Evolutionary conservation across 768 basidiomycete species (phyloP), one percentile per base, ranked within the genome.

Genomic region (Rhizopogon roseolus): DNA sequence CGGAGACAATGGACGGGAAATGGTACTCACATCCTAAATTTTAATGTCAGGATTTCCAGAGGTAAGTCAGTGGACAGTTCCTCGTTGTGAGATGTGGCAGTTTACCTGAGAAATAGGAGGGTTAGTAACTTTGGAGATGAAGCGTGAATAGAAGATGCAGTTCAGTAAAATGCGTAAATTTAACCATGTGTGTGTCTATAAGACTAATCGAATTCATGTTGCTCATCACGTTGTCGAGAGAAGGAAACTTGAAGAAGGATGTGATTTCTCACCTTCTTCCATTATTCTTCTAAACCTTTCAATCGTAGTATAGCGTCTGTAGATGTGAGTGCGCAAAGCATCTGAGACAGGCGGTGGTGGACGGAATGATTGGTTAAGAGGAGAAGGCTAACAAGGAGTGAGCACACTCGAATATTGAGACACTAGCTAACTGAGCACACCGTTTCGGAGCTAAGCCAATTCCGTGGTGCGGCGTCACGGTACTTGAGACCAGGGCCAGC

Each of bases 151-250:
- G 17, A 38, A 52, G 32, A 28, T 25, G 14, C 5, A 55, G 46
- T 2, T 70, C 66, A 70, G 66, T 54, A 49, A 37, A 46, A 51
- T 46, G 17, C 37, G 25, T 56, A 61, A 66, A 65, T 82, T 73
- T 82, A 90, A 90, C 87, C 89, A 90, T 81, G 72, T 67, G 57
- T 58, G 57, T 62, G 86, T 91, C 91, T 91, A 86, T 70, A 92
- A 92, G 90, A 95, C 91, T 94, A 95, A 95, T 94, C 93, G 86
- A 66, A 78, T 79, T 71, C 79, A 71, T 70, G 71, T 73, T 81
- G 78, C 79, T 83, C 86, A 84, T 79, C 72, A 72, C 66, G 62
- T 62, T 41, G 4, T 27, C 57, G 57, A 57, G 50, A 27, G 48
- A 29, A 57, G 59, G 46, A 27, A 41, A 40, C 40, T 37, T 14